Evolutionary conservation across 768 basidiomycete genomes (phyloP).

Genomic region (Kwoniella shandongensis): DNA sequence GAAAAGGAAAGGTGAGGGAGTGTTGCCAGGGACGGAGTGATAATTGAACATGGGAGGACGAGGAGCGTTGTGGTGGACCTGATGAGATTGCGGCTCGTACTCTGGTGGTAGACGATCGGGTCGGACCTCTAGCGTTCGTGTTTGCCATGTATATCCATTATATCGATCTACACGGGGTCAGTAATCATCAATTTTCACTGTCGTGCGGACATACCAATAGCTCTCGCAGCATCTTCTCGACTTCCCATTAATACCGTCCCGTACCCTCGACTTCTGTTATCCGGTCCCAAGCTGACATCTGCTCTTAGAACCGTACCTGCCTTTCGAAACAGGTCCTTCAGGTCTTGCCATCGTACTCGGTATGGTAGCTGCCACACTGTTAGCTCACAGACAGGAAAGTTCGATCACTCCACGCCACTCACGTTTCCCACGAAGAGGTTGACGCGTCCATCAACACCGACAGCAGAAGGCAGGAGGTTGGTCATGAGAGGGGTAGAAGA

Average conservation of each 20-base stretch:
- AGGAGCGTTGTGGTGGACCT: slow-evolving; percentile 17
- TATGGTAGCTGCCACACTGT: slow-evolving; percentile 72
- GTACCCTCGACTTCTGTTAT: slow-evolving; percentile 86
- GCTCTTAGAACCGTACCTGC: slow-evolving; percentile 86
- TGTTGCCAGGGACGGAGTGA: slow-evolving; percentile 26
- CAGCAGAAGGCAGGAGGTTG: slow-evolving; percentile 43
- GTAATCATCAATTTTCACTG: not conserved
- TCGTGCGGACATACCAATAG: slow-evolving; percentile 60
- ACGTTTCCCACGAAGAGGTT: slow-evolving; percentile 97
- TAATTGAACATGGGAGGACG: slow-evolving; percentile 18
- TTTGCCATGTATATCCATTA: slow-evolving; percentile 97
- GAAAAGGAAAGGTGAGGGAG: slow-evolving; percentile 20
- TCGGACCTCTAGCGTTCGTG: slow-evolving; percentile 83
- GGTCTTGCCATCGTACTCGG: slow-evolving; percentile 97
- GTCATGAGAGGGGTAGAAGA: slow-evolving; percentile 43
- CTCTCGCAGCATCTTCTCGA: slow-evolving; percentile 90
- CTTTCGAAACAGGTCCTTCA: slow-evolving; percentile 94
- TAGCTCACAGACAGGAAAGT: slow-evolving; percentile 2
- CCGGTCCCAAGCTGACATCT: slow-evolving; percentile 74
- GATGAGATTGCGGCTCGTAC: slow-evolving; percentile 56
- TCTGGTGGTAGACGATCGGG: slow-evolving; percentile 77
- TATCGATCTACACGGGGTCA: slow-evolving; percentile 66
- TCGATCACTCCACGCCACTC: slow-evolving; percentile 53
- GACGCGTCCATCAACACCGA: slow-evolving; percentile 72
- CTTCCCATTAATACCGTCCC: slow-evolving; percentile 92